A percentile compares a stretch with the other conserved stretches of the same genome.
These are phyloP conservation scores for Cladophialophora bantiana DNA, from an alignment of 2,329 filamentous ascomycete genomes.

Conservation along the genomic window DNA sequence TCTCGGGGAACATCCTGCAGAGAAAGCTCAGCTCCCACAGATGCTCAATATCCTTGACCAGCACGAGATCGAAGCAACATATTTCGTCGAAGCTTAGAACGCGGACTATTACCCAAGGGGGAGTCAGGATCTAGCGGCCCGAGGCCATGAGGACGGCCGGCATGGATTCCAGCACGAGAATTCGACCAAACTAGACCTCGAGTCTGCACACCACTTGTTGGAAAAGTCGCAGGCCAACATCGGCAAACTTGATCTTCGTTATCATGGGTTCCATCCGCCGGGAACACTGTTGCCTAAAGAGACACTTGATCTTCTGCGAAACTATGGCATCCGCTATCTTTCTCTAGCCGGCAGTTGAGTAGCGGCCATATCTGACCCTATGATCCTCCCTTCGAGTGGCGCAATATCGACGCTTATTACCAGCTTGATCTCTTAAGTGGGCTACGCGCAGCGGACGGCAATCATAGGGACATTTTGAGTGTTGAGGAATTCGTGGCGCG, in stretches of 20 bases:
- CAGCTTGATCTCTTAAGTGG: no score
- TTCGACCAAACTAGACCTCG: neutral
- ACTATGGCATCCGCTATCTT: no score
- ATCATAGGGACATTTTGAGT: no score
- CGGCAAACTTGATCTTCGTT: neutral
- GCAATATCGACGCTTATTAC: no score
- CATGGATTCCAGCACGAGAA: constrained; percentile 8
- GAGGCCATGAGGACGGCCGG: neutral
- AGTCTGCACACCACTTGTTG: neutral
- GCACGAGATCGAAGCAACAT: neutral
- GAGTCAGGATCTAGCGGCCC: neutral
- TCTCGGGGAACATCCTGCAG: constrained; percentile 1
- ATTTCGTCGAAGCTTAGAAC: constrained; percentile 1
- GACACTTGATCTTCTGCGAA: no score
- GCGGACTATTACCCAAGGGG: neutral
- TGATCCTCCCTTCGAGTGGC: no score
- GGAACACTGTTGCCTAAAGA: neutral
- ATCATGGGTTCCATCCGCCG: neutral
- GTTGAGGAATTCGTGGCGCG: no score
- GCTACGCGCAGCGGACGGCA: no score
- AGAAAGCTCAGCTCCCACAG: neutral
- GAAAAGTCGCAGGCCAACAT: constrained; percentile 5
- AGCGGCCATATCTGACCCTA: no score
- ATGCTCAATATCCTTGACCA: constrained; percentile 2
- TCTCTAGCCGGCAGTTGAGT: no score